Evolutionary conservation across 139 green algal species (phyloP).

Genomic region (Pycnococcus provasolii): DNA sequence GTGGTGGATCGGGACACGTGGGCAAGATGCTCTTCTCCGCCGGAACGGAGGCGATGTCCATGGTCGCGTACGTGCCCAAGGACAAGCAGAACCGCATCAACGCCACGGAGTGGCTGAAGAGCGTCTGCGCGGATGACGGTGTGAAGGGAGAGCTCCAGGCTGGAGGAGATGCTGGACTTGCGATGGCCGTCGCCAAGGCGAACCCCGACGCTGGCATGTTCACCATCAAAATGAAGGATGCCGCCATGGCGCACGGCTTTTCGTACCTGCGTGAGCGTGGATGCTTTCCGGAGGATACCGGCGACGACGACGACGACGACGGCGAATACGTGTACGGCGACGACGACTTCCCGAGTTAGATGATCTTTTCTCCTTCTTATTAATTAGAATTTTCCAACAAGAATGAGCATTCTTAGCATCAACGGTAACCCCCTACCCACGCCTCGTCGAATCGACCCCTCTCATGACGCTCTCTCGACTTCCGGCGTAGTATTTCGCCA

Average conservation of each 20-base stretch:
- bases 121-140: background rate
- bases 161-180: background rate
- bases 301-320: background rate
- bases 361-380: too few species aligned
- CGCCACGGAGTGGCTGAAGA: background rate
- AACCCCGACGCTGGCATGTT: background rate
- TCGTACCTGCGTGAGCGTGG: background rate
- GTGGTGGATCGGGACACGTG: constrained; percentile 23
- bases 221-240: constrained; percentile 10
- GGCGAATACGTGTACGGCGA: background rate
- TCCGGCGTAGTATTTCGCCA: too few species aligned
- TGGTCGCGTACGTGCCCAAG: constrained; percentile 1
- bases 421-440: too few species aligned
- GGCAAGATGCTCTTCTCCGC: constrained; percentile 26
- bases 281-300: background rate
- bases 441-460: too few species aligned
- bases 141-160: background rate
- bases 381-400: too few species aligned
- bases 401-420: too few species aligned
- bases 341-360: background rate
- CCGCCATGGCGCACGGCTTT: background rate
- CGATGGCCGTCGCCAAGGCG: background rate
- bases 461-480: too few species aligned
- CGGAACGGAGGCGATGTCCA: background rate
- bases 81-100: background rate